A percentile compares a stretch with the other conserved stretches of the same genome.
phyloP scores from a whole-genome alignment of 345 rosid genomes.

The Ailanthus altissimus region DNA sequence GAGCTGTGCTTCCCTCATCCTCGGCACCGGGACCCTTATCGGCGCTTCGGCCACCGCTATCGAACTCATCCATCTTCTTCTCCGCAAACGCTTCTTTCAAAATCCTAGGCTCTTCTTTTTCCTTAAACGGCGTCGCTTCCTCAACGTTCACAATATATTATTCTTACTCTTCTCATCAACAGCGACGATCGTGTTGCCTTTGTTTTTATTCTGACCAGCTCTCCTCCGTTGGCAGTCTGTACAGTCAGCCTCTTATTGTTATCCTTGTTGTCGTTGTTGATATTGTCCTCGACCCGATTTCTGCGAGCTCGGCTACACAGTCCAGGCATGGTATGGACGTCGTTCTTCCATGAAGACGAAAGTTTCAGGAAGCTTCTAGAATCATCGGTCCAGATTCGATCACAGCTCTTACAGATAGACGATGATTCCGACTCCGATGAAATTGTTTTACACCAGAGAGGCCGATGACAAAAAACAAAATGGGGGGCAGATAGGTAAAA shows the following conservation, averaged over 20 bases:
- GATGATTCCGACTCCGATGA: not conserved
- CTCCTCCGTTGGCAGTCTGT: constrained; percentile 11
- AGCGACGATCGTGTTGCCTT: constrained; percentile 26
- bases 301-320: constrained; percentile 51
- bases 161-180: constrained; percentile 12
- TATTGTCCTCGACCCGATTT: constrained; percentile 31
- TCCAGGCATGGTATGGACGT: constrained; percentile 45
- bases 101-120: constrained; percentile 25
- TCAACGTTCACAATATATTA: constrained; percentile 16
- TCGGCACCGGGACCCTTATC: constrained; percentile 62
- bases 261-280: not conserved
- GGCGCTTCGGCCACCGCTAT: constrained; percentile 72
- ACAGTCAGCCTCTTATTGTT: constrained; percentile 15
- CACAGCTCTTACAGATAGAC: not conserved
- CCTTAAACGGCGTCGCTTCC: constrained; percentile 26
- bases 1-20: constrained; percentile 87
- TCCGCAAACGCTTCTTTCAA: constrained; percentile 33
- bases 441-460: not conserved
- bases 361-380: constrained; percentile 46
- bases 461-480: not conserved
- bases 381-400: constrained; percentile 27
- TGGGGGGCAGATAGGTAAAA: not conserved
- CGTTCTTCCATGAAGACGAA: constrained; percentile 30
- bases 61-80: constrained; percentile 65
- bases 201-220: constrained; percentile 15